phyloP scores from a whole-genome alignment of 2,329 filamentous ascomycete genomes.

The Biscogniauxia mediterranea region DNA sequence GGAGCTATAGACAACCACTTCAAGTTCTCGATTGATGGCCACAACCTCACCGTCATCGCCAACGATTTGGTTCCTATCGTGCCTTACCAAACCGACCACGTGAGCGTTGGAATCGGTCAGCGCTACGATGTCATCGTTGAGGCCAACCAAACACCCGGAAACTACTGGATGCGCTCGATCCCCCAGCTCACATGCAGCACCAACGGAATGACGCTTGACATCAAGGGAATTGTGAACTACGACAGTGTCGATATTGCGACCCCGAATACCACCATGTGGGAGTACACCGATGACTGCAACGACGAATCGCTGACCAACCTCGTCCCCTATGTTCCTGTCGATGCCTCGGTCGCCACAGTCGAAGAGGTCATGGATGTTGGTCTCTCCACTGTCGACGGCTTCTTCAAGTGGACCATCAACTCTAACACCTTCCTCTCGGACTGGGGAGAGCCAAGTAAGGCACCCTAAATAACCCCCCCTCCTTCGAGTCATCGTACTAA shows the following conservation, averaged over 20 bases:
- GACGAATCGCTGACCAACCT: conserved; percentile 37
- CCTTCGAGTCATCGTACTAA: neutral
- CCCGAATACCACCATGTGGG: conserved; percentile 10
- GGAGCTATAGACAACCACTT: conserved; percentile 42
- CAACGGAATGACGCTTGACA: conserved; percentile 41
- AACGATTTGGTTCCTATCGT: conserved; percentile 57
- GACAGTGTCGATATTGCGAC: conserved; percentile 24
- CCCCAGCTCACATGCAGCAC: conserved; percentile 41
- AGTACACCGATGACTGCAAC: conserved; percentile 30
- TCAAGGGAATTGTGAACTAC: conserved; percentile 50
- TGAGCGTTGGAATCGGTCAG: conserved; percentile 36
- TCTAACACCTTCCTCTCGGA: conserved; percentile 46
- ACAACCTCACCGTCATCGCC: conserved; percentile 56
- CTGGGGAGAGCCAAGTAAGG: conserved; percentile 44
- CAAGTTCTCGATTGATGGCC: conserved; percentile 54
- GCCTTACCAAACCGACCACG: conserved; percentile 48
- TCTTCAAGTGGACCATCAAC: conserved; percentile 51
- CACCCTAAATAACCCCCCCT: neutral
- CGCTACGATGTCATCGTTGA: conserved; percentile 47
- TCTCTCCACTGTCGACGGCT: conserved; percentile 28
- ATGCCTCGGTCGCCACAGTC: conserved; percentile 27
- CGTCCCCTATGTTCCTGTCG: conserved; percentile 36
- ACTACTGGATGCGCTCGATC: conserved; percentile 50
- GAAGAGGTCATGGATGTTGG: conserved; percentile 31
- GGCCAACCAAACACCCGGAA: conserved; percentile 36